These are phyloP conservation scores for Trichoderma sp. DNA, from an alignment of 2,329 filamentous ascomycete species.

Conservation along the genomic window DNA sequence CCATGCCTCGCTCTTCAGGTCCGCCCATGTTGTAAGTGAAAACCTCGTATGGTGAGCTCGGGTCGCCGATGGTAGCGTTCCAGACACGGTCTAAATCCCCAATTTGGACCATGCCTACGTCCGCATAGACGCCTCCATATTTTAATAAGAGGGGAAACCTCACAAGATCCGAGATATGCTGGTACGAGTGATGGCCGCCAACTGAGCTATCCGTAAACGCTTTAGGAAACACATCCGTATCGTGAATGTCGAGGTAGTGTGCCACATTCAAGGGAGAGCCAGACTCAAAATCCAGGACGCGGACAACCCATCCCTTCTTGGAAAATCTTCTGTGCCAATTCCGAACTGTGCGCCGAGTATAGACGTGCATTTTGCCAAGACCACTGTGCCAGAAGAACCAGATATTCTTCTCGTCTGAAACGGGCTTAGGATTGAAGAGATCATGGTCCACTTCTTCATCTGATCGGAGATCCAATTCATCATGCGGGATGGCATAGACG, in stretches of 20 bases:
- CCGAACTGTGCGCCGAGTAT: constrained; percentile 51
- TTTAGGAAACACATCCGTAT: constrained; percentile 43
- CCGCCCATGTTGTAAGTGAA: constrained; percentile 44
- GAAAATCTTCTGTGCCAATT: constrained; percentile 53
- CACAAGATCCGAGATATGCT: constrained; percentile 58
- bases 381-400: constrained; percentile 60
- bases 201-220: constrained; percentile 50
- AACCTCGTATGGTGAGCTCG: constrained; percentile 45
- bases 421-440: constrained; percentile 38
- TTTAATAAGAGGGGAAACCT: constrained; percentile 54
- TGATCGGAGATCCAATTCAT: constrained; percentile 44
- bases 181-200: constrained; percentile 47
- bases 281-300: constrained; percentile 46
- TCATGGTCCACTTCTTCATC: constrained; percentile 45
- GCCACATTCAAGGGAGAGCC: constrained; percentile 47
- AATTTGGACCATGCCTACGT: constrained; percentile 56
- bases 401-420: constrained; percentile 49
- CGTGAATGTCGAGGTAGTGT: constrained; percentile 46
- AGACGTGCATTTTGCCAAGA: constrained; percentile 47
- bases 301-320: constrained; percentile 50
- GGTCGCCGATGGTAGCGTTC: constrained; percentile 46
- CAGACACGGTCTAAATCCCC: constrained; percentile 55
- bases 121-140: constrained; percentile 57
- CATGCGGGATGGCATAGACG: constrained; percentile 32
- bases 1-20: constrained; percentile 36